phyloP scores from a whole-genome alignment of 805 yeast species.

The Sugiyamaella americana region DNA sequence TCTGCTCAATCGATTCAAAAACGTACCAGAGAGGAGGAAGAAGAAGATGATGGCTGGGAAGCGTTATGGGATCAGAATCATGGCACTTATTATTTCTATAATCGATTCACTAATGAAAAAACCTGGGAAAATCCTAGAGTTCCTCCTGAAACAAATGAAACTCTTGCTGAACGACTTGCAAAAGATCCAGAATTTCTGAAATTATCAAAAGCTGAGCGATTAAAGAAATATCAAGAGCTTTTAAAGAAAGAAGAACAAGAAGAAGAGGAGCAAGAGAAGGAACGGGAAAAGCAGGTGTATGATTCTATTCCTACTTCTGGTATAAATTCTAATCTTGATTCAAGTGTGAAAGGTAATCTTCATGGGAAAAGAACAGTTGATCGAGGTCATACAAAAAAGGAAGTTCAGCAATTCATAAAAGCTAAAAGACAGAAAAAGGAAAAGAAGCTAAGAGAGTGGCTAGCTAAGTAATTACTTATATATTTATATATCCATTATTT shows the following conservation, averaged over 20 bases:
- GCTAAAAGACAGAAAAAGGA: slow-evolving; percentile 21
- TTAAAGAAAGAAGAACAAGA: slow-evolving; percentile 3
- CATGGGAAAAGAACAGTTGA: not conserved
- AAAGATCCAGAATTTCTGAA: slow-evolving; percentile 11
- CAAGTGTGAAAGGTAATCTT: not conserved
- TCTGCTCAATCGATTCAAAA: not conserved
- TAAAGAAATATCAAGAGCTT: slow-evolving; percentile 11
- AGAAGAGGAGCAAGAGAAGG: no score
- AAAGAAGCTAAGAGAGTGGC: slow-evolving; percentile 11
- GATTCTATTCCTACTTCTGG: no score
- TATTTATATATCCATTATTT: not conserved
- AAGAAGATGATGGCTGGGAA: slow-evolving; percentile 25
- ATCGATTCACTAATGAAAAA: slow-evolving; percentile 20
- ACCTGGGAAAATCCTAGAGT: slow-evolving; percentile 27
- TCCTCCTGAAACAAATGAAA: slow-evolving; percentile 1
- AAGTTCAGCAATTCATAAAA: slow-evolving; percentile 20
- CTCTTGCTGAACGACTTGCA: slow-evolving; percentile 10
- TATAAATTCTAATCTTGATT: not conserved
- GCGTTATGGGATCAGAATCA: slow-evolving; percentile 22
- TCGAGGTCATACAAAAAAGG: slow-evolving; percentile 18
- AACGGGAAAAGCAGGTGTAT: no score
- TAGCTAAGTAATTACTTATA: not conserved
- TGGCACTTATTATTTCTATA: slow-evolving; percentile 25
- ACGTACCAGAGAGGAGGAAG: not conserved
- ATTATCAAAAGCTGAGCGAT: slow-evolving; percentile 12